These are phyloP conservation scores for Histomonas meleagridis DNA, from an alignment of 208 protist genomes.

Conservation along the genomic window DNA sequence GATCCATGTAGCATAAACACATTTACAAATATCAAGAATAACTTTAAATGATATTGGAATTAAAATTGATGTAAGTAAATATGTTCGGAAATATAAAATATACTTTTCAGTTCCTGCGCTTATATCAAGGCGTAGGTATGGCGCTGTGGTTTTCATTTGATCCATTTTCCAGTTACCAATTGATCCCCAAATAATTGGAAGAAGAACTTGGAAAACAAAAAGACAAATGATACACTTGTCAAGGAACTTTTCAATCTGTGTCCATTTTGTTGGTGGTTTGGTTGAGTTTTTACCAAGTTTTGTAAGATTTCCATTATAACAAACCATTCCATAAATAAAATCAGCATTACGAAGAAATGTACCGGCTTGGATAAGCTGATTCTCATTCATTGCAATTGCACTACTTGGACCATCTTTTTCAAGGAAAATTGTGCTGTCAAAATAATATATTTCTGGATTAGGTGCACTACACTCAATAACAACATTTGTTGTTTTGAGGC, in stretches of 20 bases:
- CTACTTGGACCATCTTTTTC: not conserved
- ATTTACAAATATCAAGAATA: conserved; percentile 76
- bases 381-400: conserved; percentile 38
- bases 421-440: conserved; percentile 56
- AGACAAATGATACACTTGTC: conserved; percentile 66
- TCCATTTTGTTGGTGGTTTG: conserved; percentile 68
- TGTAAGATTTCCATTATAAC: conserved; percentile 82
- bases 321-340: conserved; percentile 62
- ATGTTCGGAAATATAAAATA: conserved; percentile 69
- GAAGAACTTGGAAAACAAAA: conserved; percentile 67
- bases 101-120: conserved; percentile 43
- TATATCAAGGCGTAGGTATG: conserved; percentile 56
- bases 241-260: conserved; percentile 69
- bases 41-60: conserved; percentile 87
- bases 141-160: conserved; percentile 48
- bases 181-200: conserved; percentile 63
- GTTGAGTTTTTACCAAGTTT: conserved; percentile 77
- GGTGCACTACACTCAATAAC: conserved; percentile 61
- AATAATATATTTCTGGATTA: conserved; percentile 65
- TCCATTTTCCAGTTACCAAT: conserved; percentile 61
- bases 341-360: conserved; percentile 60
- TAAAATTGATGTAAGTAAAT: conserved; percentile 81
- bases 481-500: conserved; percentile 36
- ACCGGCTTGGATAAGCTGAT: conserved; percentile 39
- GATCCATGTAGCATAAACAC: conserved; percentile 71